Evolutionary conservation across 2,329 filamentous ascomycete species (phyloP), one percentile per base, ranked within the genome.

Genomic region (Spiromastix sp.): DNA sequence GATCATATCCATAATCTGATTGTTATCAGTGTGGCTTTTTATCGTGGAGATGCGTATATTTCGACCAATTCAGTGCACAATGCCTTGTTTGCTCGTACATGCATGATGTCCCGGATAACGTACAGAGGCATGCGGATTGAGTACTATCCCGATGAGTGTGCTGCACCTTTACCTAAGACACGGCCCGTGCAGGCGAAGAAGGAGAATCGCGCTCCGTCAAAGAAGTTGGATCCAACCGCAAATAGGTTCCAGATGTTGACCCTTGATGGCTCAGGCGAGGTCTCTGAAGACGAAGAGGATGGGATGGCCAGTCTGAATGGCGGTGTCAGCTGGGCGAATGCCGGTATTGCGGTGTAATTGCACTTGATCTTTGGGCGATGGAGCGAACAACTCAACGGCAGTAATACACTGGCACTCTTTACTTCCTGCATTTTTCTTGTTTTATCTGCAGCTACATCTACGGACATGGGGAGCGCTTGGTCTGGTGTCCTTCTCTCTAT

Each of bases 1-100:
- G 79, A 86, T 16, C 85, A 93, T 52, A 89, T 93, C 41, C 78
- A 89, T 61, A 83, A 84, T 42, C 67, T 93, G 1, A 64, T 79
- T 15, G 71, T 93, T 8, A 67, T 91, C 48, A 71, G 71, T 28
- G 61, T 91, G 29, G 58, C 61, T 5, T 79, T 82, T 54, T 56
- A 60, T 2, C 63, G 67, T 12, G 67, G 67, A 3, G 72, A 77
- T 54, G 80, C 72, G 39, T 74, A 74, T 54, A 75, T 93, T 44
- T 77, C 73, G 37, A 84, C 79, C 5, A 93, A 87, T 55, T 85
- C 83, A 0, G 70, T 93, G 7, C 71, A 80, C 49, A 79, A 81
- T 42, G 81, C 84, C 8, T 69, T 85, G 34, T 84, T 79, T 56
- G 83, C 84, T 6, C 72, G 75, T 12, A 82, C 74, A 7, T 91